Base-by-base conservation (phyloP, 352 stramenopile species). In the Globisporangium cederbergense region DNA sequence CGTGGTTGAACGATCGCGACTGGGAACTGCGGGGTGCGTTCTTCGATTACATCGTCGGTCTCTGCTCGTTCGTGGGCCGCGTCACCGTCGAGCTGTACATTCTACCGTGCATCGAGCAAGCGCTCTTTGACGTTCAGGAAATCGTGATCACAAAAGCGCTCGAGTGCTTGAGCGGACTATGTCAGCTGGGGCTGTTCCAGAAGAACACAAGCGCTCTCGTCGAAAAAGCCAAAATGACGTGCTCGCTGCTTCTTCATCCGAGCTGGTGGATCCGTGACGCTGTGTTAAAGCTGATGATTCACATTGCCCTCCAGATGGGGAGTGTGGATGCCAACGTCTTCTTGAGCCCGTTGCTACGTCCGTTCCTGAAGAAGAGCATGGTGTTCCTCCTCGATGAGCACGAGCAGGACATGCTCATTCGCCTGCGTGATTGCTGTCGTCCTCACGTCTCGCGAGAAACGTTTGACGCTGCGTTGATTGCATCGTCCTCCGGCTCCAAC, bases 1-100 rank as follows among this genome's bases (percentile, higher is more conserved):
- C 97, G 6, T 99, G 99, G 62, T 74, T 99, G 47, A 99, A 99
- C 62, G 96, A 99, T 70, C 82, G 89, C 49, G 95, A 98, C 69
- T 98, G 87, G 86, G 81, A 97, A 60, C 64, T 97, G 14, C 88
- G 84, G 45, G 86, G 79, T 20, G 81, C 85, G 25, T 95, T 95
- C 60, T 99, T 98, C 71, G 81, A 97, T 53, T 86, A 97, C 73
- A 95, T 99, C 18, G 86, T 97, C 13, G 91, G 89, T 10, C 83
- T 99, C 9, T 98, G 95, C 57, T 92, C 95, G 0, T 97, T 98
- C 72, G 91, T 99, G 28, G 97, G 97, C 3, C 80, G 90, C 16
- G 86, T 94, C 18, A 89, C 85, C 1, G 96, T 98, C 0, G 95
- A 98, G 71, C 83, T 98, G 32, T 99, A 99, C 77, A 97, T 99